These are phyloP conservation scores for Sambucus nigra DNA, from an alignment of 129 eudicot species.

Conservation along the genomic window DNA sequence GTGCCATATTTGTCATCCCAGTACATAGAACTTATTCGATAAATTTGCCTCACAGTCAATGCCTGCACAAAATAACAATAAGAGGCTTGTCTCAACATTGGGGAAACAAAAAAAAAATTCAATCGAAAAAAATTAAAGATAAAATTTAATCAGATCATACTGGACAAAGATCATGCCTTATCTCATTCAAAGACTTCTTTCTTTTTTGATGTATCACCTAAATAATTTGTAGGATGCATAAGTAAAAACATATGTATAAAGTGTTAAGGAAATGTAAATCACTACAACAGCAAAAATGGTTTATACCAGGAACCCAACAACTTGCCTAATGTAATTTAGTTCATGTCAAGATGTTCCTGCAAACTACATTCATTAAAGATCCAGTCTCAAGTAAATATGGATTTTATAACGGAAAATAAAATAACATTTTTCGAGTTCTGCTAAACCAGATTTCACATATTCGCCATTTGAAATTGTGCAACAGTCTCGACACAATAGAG, in stretches of 20 bases:
- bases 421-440: conserved; percentile 88
- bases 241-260: conserved; percentile 1
- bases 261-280: background rate
- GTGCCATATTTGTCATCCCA: conserved; percentile 99
- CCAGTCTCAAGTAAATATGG: conserved; percentile 8
- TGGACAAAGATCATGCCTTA: conserved; percentile 96
- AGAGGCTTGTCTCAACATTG: background rate
- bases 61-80: conserved; percentile 40
- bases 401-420: background rate
- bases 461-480: conserved; percentile 97
- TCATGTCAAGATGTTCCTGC: conserved; percentile 99
- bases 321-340: conserved; percentile 93
- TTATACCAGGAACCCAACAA: conserved; percentile 92
- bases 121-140: no score
- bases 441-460: conserved; percentile 96
- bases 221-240: conserved; percentile 2
- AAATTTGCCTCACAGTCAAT: conserved; percentile 90
- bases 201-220: conserved; percentile 98
- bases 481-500: conserved; percentile 91
- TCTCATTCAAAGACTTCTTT: conserved; percentile 88
- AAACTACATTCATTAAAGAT: conserved; percentile 47
- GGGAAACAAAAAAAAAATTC: no score
- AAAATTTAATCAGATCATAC: no score
- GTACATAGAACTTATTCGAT: conserved; percentile 97
- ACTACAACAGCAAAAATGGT: conserved; percentile 8